A percentile compares a stretch with the other conserved stretches of the same genome.
Evolutionary conservation across 2,329 filamentous ascomycete species (phyloP).

Genomic region (Nemania bipapillata): DNA sequence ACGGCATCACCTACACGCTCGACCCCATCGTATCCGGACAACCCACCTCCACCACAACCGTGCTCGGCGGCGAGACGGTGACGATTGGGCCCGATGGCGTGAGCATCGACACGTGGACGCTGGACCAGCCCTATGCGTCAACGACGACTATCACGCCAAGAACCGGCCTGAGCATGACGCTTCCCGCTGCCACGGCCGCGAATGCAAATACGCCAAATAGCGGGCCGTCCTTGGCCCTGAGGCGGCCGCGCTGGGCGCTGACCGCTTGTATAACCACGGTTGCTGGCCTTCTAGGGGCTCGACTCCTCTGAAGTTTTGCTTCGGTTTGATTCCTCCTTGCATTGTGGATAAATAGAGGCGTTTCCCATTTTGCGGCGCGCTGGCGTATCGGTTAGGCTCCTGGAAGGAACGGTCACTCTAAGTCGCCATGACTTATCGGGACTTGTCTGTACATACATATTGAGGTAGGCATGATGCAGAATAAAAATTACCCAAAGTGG

Average conservation of each 20-base stretch:
- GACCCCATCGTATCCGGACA: constrained; percentile 54
- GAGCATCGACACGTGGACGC: constrained; percentile 58
- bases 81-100: constrained; percentile 64
- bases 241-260: constrained; percentile 32
- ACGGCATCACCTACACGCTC: constrained; percentile 63
- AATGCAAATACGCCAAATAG: constrained; percentile 37
- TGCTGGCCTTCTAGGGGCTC: constrained; percentile 52
- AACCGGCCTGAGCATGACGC: constrained; percentile 38
- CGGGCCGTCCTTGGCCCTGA: constrained; percentile 32
- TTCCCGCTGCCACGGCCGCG: constrained; percentile 34
- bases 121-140: constrained; percentile 60
- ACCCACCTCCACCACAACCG: constrained; percentile 56
- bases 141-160: constrained; percentile 56
- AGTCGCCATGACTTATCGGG: not conserved
- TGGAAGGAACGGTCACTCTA: not conserved
- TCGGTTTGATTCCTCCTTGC: constrained; percentile 30
- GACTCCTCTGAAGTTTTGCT: constrained; percentile 36
- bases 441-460: not conserved
- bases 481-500: not conserved
- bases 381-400: constrained; percentile 7
- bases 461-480: not conserved
- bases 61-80: constrained; percentile 62
- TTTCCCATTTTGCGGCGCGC: constrained; percentile 11
- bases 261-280: constrained; percentile 55
- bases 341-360: not conserved